Evolutionary conservation across 2,329 filamentous ascomycete species (phyloP).

Genomic region (Aspergillus ibericus): DNA sequence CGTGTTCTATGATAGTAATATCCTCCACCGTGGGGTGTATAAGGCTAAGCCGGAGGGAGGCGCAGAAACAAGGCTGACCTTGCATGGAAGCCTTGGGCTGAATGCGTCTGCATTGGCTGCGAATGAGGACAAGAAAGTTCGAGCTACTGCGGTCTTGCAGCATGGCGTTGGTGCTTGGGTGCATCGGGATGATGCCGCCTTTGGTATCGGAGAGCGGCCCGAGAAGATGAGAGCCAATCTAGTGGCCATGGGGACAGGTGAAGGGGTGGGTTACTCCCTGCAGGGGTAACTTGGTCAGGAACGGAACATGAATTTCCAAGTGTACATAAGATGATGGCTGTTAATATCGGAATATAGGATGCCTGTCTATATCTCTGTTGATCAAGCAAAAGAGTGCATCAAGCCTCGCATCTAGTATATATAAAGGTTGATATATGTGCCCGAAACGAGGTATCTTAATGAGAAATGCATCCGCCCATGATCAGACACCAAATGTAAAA

Average conservation of each 20-base stretch:
- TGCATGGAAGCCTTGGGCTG: conserved; percentile 47
- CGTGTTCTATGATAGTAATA: conserved; percentile 90
- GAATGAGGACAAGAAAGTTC: conserved; percentile 36
- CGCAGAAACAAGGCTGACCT: conserved; percentile 41
- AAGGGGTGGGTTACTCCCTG: conserved; percentile 46
- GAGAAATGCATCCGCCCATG: background rate
- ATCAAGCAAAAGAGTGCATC: background rate
- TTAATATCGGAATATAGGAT: background rate
- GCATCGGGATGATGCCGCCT: conserved; percentile 42
- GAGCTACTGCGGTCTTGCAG: conserved; percentile 47
- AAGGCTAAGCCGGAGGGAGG: conserved; percentile 37
- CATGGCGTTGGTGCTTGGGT: conserved; percentile 50
- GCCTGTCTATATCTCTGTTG: background rate
- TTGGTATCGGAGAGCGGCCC: conserved; percentile 38
- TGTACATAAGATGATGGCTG: background rate
- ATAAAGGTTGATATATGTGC: background rate
- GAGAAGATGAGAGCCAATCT: conserved; percentile 48
- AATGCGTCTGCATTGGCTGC: conserved; percentile 25
- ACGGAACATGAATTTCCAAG: background rate
- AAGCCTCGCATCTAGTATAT: background rate
- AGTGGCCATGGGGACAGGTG: conserved; percentile 47
- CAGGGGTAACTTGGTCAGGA: conserved; percentile 31
- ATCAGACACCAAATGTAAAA: background rate
- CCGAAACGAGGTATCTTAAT: background rate
- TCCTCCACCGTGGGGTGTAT: conserved; percentile 57